These are phyloP conservation scores for Endothia cerciana DNA, from an alignment of 2,329 filamentous ascomycete species.

Conservation along the genomic window DNA sequence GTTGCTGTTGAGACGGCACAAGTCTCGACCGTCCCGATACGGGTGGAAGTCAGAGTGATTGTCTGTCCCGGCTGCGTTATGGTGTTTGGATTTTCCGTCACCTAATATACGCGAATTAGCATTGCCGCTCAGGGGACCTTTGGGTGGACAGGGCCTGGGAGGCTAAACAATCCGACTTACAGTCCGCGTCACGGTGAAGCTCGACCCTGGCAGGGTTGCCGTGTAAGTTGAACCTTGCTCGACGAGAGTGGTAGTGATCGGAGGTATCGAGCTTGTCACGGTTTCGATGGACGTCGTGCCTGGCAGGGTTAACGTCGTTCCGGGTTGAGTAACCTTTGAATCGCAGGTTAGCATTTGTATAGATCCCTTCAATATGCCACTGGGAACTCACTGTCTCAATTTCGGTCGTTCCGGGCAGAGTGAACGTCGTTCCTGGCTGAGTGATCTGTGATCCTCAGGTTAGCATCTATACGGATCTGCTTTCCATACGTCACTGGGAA, in stretches of 20 bases:
- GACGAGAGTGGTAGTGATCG: constrained; percentile 35
- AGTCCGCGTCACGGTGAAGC: constrained; percentile 30
- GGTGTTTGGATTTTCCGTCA: constrained; percentile 24
- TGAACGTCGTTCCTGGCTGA: constrained; percentile 19
- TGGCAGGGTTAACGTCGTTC: constrained; percentile 7
- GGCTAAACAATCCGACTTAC: not conserved
- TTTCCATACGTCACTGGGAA: not conserved
- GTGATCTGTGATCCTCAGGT: constrained; percentile 6
- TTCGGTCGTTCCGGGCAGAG: constrained; percentile 23
- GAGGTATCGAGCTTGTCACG: constrained; percentile 29
- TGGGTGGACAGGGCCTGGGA: too few species aligned
- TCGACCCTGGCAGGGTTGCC: constrained; percentile 33
- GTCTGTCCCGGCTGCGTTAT: constrained; percentile 33
- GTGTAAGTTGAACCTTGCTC: constrained; percentile 33
- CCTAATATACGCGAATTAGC: constrained; percentile 1
- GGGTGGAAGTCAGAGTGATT: constrained; percentile 39
- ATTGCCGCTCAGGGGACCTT: not conserved
- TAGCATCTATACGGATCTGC: not conserved
- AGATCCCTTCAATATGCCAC: not conserved
- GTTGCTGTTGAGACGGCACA: constrained; percentile 51
- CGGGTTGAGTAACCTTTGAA: constrained; percentile 7
- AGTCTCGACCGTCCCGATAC: constrained; percentile 41
- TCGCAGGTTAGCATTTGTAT: not conserved
- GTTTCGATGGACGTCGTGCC: constrained; percentile 16
- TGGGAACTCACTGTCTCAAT: not conserved